Conservation (phyloP, 306 rosid species). For the Dryas alaskensis region DNA sequence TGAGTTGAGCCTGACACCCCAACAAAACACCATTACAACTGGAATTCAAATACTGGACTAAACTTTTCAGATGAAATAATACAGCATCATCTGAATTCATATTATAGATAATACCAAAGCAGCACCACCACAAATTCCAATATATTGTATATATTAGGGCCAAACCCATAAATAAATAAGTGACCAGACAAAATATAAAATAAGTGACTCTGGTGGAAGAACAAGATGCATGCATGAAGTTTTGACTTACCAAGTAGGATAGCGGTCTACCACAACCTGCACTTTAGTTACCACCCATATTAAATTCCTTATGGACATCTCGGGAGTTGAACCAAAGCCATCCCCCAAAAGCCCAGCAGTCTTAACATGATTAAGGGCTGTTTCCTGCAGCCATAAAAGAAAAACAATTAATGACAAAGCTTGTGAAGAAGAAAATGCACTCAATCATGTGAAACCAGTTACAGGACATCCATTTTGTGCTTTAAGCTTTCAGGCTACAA, state of each 20-base stretch:
- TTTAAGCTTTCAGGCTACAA: background rate
- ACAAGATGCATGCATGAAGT: background rate
- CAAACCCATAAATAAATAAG: background rate
- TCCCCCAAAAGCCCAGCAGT: slow-evolving; percentile 86
- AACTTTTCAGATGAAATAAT: background rate
- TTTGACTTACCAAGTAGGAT: slow-evolving; percentile 87
- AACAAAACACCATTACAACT: background rate
- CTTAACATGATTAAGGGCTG: slow-evolving; percentile 97
- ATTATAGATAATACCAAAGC: background rate
- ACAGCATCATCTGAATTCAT: background rate
- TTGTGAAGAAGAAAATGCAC: background rate
- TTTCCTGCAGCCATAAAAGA: slow-evolving; percentile 55
- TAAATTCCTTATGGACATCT: slow-evolving; percentile 88
- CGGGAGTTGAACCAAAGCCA: slow-evolving; percentile 97
- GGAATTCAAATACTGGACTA: background rate
- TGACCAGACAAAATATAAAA: slow-evolving; percentile 11
- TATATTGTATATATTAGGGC: background rate
- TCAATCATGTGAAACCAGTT: background rate
- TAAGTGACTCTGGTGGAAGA: background rate
- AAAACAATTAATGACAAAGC: background rate
- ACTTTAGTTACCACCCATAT: slow-evolving; percentile 97
- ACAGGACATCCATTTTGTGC: background rate
- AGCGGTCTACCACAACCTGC: slow-evolving; percentile 95
- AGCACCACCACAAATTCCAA: background rate
- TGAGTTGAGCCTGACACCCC: too few species aligned